Evolutionary conservation across 208 protist genomes (phyloP).

Genomic region (Leishmania braziliensis): DNA sequence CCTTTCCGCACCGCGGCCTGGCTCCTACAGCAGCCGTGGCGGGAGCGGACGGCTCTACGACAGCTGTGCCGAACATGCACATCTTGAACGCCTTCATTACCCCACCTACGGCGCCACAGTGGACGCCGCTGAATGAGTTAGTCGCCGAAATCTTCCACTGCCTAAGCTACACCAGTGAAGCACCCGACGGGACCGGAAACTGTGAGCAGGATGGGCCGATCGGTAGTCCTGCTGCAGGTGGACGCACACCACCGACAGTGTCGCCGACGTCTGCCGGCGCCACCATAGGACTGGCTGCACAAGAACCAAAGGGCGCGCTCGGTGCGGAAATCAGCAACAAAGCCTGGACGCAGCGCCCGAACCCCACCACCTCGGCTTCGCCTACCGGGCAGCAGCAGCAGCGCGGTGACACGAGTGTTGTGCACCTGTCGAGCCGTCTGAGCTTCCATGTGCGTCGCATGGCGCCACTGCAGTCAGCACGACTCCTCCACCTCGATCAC

Average conservation of each 20-base stretch:
- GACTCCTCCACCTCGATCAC: conserved; percentile 49
- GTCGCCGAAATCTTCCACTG: conserved; percentile 52
- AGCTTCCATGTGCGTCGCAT: conserved; percentile 65
- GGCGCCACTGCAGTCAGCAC: conserved; percentile 46
- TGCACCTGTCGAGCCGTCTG: conserved; percentile 60
- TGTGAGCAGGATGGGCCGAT: not conserved
- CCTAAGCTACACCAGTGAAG: conserved; percentile 30
- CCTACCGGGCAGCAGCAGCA: conserved; percentile 8
- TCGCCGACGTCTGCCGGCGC: not conserved
- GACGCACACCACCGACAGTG: conserved; percentile 9
- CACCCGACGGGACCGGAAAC: not conserved
- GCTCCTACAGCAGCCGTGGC: conserved; percentile 1
- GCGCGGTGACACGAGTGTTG: conserved; percentile 27
- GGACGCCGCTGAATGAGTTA: conserved; percentile 68
- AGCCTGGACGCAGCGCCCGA: not conserved
- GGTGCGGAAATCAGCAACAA: not conserved
- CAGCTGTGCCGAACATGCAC: conserved; percentile 3
- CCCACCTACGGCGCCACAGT: conserved; percentile 48
- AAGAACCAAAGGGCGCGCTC: not conserved
- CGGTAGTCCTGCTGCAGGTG: not conserved
- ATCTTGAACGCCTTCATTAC: conserved; percentile 79
- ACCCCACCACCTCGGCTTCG: not conserved
- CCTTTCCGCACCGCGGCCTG: not conserved
- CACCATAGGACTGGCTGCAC: not conserved
- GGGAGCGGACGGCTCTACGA: not conserved